Conservation (phyloP, 2,329 filamentous ascomycete genomes). For the Endothia cerciana region DNA sequence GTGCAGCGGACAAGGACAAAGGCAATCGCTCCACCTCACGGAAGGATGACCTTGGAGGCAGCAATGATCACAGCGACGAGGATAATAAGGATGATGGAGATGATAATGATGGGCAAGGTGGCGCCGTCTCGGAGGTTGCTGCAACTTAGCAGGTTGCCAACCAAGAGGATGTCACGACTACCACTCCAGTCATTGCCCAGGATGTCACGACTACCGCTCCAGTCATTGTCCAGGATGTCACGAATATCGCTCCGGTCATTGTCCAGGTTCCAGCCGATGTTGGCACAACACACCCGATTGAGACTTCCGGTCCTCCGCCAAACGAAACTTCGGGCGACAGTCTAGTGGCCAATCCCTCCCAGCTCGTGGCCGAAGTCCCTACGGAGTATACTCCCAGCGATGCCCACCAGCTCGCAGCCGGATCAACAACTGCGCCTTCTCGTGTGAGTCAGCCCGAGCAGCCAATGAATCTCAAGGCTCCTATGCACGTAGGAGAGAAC, state of each 20-base stretch:
- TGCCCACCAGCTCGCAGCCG: no score
- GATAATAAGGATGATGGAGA: background rate
- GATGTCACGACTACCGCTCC: background rate
- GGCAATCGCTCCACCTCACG: background rate
- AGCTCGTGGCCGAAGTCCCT: background rate
- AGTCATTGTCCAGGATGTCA: background rate
- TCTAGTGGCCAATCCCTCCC: background rate
- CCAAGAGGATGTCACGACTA: background rate
- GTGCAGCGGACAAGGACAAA: background rate
- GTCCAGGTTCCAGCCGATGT: background rate
- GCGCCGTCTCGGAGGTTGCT: background rate
- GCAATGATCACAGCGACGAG: background rate
- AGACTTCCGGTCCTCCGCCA: background rate
- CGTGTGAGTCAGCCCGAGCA: no score
- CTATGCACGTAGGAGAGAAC: no score
- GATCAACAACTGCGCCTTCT: no score
- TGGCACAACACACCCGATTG: background rate
- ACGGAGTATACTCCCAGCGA: background rate
- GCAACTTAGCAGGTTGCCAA: background rate
- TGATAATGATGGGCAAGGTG: conserved; percentile 3
- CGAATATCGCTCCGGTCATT: background rate
- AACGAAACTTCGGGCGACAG: background rate
- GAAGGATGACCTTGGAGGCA: background rate
- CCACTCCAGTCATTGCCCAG: background rate
- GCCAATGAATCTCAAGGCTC: no score